Percentiles rank a stretch among this genome's conserved stretches.
These are phyloP conservation scores for Colletotrichum echinochloae DNA, from an alignment of 2,329 filamentous ascomycete genomes.

Conservation along the genomic window DNA sequence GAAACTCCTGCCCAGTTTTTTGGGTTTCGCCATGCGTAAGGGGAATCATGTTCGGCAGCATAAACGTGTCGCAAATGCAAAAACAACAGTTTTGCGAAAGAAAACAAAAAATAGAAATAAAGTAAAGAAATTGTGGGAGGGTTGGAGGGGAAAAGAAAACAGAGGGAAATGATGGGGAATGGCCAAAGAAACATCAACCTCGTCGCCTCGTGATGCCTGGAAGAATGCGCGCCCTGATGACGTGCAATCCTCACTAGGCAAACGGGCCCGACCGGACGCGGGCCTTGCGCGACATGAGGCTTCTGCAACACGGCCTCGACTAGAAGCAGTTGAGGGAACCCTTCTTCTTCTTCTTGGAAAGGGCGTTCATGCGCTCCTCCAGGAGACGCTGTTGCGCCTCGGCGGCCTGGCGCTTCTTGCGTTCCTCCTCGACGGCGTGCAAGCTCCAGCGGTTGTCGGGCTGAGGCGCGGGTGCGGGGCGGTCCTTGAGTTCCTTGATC, in stretches of 20 bases:
- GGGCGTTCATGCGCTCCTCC: constrained; percentile 93
- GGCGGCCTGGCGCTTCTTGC: constrained; percentile 89
- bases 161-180: neutral
- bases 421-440: constrained; percentile 95
- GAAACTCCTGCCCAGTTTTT: constrained; percentile 38
- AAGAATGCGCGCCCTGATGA: neutral
- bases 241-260: constrained; percentile 34
- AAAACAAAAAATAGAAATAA: neutral
- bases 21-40: constrained; percentile 40
- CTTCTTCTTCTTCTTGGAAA: constrained; percentile 95
- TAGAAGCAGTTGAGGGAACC: constrained; percentile 98
- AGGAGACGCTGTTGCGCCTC: constrained; percentile 90
- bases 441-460: constrained; percentile 75
- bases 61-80: constrained; percentile 38
- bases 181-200: neutral
- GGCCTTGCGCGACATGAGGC: constrained; percentile 8
- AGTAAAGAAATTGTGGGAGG: too few relatives aligned
- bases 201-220: constrained; percentile 6
- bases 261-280: constrained; percentile 43
- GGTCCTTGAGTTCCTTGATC: constrained; percentile 73
- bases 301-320: constrained; percentile 46
- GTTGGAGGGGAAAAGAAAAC: too few relatives aligned
- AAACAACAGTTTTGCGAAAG: constrained; percentile 30
- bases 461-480: constrained; percentile 57
- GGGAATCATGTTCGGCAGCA: constrained; percentile 40